A percentile compares a stretch with the other conserved stretches of the same genome.
Conservation (phyloP, 306 rosid genomes). For the Cicer cuneatum region DNA sequence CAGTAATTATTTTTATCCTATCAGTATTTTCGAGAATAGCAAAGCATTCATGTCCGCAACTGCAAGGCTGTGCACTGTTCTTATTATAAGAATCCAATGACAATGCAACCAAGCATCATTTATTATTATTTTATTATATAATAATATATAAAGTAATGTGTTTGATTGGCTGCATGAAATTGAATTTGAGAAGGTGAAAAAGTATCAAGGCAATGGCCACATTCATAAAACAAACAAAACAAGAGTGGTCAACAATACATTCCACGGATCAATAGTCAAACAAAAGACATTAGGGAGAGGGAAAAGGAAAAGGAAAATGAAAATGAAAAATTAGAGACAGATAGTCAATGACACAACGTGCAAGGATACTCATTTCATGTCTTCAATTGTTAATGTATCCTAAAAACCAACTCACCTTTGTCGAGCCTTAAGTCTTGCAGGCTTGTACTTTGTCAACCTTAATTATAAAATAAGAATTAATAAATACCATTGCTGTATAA, state of each 20-base stretch:
- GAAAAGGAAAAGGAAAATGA: background rate
- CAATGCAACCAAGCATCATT: background rate
- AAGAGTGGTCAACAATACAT: constrained; percentile 25
- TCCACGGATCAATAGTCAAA: constrained; percentile 42
- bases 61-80: constrained; percentile 9
- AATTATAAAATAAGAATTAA: background rate
- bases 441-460: background rate
- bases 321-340: constrained; percentile 27
- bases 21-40: constrained; percentile 42
- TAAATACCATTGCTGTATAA: no score
- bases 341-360: constrained; percentile 38
- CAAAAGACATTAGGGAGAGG: background rate
- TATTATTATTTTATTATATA: background rate
- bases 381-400: background rate
- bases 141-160: background rate
- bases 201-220: background rate
- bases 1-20: constrained; percentile 24
- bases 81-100: constrained; percentile 47
- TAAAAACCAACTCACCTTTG: background rate
- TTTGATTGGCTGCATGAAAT: constrained; percentile 27
- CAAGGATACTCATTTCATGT: background rate
- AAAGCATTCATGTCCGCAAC: constrained; percentile 45
- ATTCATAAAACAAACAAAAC: background rate
- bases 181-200: constrained; percentile 1
- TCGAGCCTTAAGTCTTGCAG: background rate